Percentiles rank a stretch among this genome's conserved stretches.
Evolutionary conservation across 305 asterid species (phyloP).

Genomic region (Ilex paraguariensis): DNA sequence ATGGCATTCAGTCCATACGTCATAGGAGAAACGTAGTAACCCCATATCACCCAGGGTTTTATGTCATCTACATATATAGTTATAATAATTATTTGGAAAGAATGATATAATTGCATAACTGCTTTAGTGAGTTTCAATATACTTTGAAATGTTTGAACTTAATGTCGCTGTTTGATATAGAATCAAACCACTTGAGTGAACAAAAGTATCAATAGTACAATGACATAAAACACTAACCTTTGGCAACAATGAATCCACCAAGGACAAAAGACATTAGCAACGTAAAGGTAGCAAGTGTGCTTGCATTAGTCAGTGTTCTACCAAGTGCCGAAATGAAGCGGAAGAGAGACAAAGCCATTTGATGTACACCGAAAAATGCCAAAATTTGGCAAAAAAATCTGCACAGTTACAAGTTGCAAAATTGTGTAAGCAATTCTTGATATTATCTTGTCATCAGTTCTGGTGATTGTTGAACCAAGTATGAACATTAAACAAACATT

Average conservation of each 20-base stretch:
- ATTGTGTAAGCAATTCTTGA: too few relatives aligned
- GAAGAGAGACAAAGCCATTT: neutral
- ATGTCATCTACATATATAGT: neutral
- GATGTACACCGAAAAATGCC: neutral
- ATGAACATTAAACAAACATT: too few relatives aligned
- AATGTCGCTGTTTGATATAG: too few relatives aligned
- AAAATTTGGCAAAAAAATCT: neutral
- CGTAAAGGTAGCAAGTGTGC: neutral
- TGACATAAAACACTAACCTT: neutral
- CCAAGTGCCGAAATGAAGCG: neutral
- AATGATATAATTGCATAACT: too few relatives aligned
- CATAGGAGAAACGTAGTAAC: slow-evolving; percentile 48
- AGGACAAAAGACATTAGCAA: neutral
- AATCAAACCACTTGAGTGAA: too few relatives aligned
- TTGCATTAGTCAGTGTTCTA: neutral
- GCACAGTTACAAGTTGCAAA: neutral
- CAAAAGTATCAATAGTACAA: too few relatives aligned
- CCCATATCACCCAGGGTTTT: slow-evolving; percentile 57
- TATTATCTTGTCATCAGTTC: too few relatives aligned
- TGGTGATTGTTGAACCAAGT: too few relatives aligned
- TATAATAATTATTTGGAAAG: too few relatives aligned
- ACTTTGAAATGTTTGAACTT: too few relatives aligned
- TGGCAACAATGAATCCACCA: neutral
- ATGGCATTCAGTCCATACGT: slow-evolving; percentile 42
- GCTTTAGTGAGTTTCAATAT: too few relatives aligned